Base-by-base conservation (phyloP, 805 yeast genomes). In the Soucietia sequanensis region DNA sequence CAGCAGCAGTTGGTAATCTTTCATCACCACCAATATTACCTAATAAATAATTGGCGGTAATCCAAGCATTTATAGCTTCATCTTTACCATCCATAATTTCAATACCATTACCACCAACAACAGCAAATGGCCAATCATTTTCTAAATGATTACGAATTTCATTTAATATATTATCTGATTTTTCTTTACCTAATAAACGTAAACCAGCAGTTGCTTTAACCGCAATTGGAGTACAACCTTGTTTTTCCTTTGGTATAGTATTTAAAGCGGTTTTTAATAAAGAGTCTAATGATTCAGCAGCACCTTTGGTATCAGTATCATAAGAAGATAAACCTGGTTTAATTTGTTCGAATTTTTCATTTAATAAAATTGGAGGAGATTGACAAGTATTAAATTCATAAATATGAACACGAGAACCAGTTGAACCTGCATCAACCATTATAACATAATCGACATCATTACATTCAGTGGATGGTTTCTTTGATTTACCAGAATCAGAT, bases 61-160 rank as follows among this genome's bases (percentile, higher is more conserved):
- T 84, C 99, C 99, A 93, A 1, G 99, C 99, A 56, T 80, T 93
- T 6, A 93, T 97, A 60, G 99, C 99, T 70, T 95, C 99, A 49
- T 91, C 95, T 40, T 80, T 81, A 47, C 99, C 99, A 40, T 84
- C 89, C 98, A 93, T 91, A 54, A 93, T 86, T 8, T 90, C 73
- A 40, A 93, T 73, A 43, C 97, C 98, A 39, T 88, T 85, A 31
- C 81, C 87, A 8, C 75, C 80, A 32, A 90, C 95, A 31, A 93
- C 88, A 2, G 96, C 84, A 69, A 93, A 93, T 37, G 99, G 99
- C 60, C 80, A 93, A 44, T 88, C 81, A 1, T 66, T 61, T 56
- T 84, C 87, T 44, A 93, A 69, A 54, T 88, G 93, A 8, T 58
- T 52, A 56, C 85, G 75, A 15, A 95, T 97, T 42, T 87, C 86